phyloP scores from a whole-genome alignment of 169 alveolate genomes.

The Plasmodium vivax region DNA sequence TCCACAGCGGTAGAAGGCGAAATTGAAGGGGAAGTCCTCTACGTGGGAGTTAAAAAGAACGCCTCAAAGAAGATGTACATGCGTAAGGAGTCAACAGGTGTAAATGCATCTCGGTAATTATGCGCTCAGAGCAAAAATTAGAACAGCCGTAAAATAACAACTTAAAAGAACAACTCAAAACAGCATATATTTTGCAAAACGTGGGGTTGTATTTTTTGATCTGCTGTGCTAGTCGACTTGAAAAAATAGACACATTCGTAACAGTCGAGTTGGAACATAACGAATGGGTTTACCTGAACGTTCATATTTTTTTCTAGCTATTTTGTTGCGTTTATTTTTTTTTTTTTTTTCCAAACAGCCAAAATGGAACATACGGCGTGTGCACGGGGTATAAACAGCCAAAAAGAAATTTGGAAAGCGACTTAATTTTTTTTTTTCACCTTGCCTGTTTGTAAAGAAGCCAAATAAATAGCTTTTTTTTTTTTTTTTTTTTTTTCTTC shows the following conservation, averaged over 20 bases:
- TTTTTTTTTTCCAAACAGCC: conserved; percentile 19
- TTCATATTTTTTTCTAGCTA: background rate
- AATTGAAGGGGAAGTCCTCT: background rate
- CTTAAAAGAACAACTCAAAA: background rate
- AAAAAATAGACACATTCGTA: background rate
- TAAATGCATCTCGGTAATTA: background rate
- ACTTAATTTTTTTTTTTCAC: conserved; percentile 10
- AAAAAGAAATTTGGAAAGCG: background rate
- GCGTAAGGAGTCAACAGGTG: background rate
- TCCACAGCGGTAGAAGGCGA: background rate
- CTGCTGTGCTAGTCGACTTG: background rate
- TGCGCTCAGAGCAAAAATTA: background rate
- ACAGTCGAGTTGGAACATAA: background rate
- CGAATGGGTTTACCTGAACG: background rate
- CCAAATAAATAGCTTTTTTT: background rate
- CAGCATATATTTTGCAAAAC: background rate
- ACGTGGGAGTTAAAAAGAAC: background rate
- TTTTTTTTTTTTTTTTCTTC: background rate
- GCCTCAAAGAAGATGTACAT: background rate
- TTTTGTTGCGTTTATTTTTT: background rate
- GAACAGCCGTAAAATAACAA: background rate
- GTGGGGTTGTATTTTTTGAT: background rate
- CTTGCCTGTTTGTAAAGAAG: conserved; percentile 29
- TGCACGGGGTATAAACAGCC: conserved; percentile 3
- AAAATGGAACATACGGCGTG: conserved; percentile 13